phyloP scores from a whole-genome alignment of 1,284 basidiomycete species.

The Apiotrichum sp. region DNA sequence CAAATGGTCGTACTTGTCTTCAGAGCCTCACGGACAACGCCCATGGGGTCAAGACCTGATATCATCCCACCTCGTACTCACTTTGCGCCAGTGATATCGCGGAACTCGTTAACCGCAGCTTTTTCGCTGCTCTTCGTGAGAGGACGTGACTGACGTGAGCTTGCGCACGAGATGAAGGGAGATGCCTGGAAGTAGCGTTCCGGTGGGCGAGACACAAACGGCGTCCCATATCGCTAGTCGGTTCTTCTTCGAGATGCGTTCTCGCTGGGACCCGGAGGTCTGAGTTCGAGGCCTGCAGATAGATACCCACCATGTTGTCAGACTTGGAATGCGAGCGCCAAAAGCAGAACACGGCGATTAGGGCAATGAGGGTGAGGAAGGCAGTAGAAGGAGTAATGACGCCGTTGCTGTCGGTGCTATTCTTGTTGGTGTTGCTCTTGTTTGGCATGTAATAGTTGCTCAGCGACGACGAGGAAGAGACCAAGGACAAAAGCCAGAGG shows the following conservation, averaged over 20 bases:
- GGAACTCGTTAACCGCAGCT: conserved; percentile 29
- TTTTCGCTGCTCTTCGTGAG: conserved; percentile 21
- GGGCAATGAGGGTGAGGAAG: neutral
- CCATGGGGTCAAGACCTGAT: no score
- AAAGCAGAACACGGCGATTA: conserved; percentile 1
- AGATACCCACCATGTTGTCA: conserved; percentile 3
- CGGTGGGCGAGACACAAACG: no score
- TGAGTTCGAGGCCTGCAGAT: neutral
- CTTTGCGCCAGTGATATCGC: conserved; percentile 39
- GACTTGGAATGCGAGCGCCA: neutral
- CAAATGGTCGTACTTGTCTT: no score
- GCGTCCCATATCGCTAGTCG: no score
- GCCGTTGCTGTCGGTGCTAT: neutral
- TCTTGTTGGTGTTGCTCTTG: neutral
- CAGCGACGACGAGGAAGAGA: neutral
- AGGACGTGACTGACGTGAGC: conserved; percentile 10
- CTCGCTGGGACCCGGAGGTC: no score
- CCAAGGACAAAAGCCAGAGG: neutral
- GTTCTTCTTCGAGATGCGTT: no score
- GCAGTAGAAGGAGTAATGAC: neutral
- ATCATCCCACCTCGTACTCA: conserved; percentile 18
- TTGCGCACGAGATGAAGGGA: no score
- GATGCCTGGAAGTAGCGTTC: no score
- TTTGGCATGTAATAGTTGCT: neutral
- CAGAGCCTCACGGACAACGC: no score